phyloP scores from a whole-genome alignment of 306 rosid genomes.

The Morella rubra region DNA sequence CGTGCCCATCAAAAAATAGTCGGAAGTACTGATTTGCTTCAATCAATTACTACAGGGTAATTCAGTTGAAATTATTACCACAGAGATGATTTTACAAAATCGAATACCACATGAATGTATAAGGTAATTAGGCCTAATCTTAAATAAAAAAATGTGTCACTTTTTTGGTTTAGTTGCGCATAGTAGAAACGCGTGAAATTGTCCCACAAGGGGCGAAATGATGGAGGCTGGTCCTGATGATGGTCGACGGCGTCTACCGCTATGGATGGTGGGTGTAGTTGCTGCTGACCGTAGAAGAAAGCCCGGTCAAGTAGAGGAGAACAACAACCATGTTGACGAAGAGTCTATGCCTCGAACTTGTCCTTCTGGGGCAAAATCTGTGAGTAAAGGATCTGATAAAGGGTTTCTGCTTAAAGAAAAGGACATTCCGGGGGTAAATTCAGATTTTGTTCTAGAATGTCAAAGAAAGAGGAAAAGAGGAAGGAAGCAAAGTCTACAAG shows the following conservation, averaged over 20 bases:
- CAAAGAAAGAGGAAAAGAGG: conserved; percentile 34
- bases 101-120: too few species aligned
- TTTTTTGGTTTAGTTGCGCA: neutral
- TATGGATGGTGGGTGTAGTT: conserved; percentile 68
- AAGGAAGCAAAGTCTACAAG: conserved; percentile 20
- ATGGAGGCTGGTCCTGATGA: conserved; percentile 32
- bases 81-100: too few species aligned
- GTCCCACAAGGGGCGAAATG: conserved; percentile 21
- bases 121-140: too few species aligned
- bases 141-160: neutral
- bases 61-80: too few species aligned
- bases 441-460: conserved; percentile 27
- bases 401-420: conserved; percentile 26
- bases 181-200: conserved; percentile 7
- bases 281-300: conserved; percentile 33
- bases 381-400: conserved; percentile 8
- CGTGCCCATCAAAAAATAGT: too few species aligned
- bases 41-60: too few species aligned
- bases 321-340: conserved; percentile 25
- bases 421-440: conserved; percentile 34
- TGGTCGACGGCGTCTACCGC: conserved; percentile 61
- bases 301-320: conserved; percentile 25
- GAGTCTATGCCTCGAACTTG: conserved; percentile 17
- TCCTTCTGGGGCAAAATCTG: conserved; percentile 20
- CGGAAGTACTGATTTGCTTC: too few species aligned